Conservation (phyloP, 176 grass and related monocot genomes). For the Panicum miliaceum region DNA sequence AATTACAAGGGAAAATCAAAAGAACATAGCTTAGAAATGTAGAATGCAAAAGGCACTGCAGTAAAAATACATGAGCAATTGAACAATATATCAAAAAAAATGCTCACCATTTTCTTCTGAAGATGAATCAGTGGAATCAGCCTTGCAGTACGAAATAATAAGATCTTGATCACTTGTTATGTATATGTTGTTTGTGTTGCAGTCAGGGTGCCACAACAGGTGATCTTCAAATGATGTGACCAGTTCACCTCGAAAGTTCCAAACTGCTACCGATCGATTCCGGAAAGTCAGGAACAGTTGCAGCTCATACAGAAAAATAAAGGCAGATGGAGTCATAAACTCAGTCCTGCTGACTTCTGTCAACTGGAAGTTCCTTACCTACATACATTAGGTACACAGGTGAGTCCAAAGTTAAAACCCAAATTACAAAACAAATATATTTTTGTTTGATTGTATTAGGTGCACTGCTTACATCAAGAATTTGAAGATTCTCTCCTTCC, state of each 20-base stretch:
- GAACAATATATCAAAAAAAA: neutral
- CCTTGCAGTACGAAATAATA: conserved; percentile 94
- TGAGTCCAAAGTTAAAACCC: conserved; percentile 41
- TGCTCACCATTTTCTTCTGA: conserved; percentile 62
- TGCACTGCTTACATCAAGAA: conserved; percentile 74
- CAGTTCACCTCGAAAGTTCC: conserved; percentile 93
- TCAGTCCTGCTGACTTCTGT: conserved; percentile 88
- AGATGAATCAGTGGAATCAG: conserved; percentile 73
- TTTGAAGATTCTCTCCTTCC: conserved; percentile 93
- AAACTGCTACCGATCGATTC: conserved; percentile 81
- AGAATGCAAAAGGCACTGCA: neutral
- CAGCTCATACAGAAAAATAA: conserved; percentile 89
- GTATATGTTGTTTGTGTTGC: conserved; percentile 96
- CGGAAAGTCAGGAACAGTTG: conserved; percentile 85
- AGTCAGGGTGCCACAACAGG: conserved; percentile 90
- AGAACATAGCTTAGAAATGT: neutral
- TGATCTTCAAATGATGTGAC: conserved; percentile 97
- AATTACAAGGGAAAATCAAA: neutral
- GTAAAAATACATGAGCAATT: neutral
- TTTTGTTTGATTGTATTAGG: neutral
- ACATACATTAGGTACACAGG: conserved; percentile 26
- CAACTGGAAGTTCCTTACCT: conserved; percentile 81
- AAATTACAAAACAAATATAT: neutral
- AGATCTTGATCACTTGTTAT: conserved; percentile 94
- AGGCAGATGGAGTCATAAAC: conserved; percentile 93